phyloP scores from a whole-genome alignment of 371 early-diverging fungal genomes.

The Mucor sp. region DNA sequence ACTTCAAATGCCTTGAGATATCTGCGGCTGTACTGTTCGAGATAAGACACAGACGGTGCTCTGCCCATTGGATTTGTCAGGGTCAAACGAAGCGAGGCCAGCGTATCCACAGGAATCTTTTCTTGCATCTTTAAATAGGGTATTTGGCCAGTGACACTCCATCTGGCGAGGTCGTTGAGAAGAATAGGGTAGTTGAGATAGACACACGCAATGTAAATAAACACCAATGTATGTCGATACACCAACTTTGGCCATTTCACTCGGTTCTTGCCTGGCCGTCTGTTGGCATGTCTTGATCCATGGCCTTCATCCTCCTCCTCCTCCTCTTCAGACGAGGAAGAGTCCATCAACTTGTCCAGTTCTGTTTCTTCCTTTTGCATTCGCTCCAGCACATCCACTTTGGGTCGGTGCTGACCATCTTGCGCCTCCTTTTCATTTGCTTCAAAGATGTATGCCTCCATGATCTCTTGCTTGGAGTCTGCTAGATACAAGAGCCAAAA shows the following conservation, averaged over 20 bases:
- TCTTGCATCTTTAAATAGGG: slow-evolving; percentile 26
- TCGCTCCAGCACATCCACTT: background rate
- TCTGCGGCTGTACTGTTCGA: background rate
- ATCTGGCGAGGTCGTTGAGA: slow-evolving; percentile 25
- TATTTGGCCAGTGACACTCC: slow-evolving; percentile 22
- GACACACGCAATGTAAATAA: slow-evolving; percentile 34
- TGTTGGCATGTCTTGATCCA: background rate
- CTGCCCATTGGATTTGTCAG: background rate
- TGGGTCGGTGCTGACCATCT: background rate
- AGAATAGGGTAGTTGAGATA: slow-evolving; percentile 35
- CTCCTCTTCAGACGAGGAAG: background rate
- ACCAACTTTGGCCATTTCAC: slow-evolving; percentile 12
- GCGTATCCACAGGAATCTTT: slow-evolving; percentile 6
- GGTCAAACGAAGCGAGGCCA: background rate
- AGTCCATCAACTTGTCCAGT: background rate
- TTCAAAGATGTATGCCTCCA: slow-evolving; percentile 19
- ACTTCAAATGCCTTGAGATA: background rate
- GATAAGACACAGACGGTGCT: background rate
- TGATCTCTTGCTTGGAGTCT: slow-evolving; percentile 8
- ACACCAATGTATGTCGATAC: slow-evolving; percentile 11
- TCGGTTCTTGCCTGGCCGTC: background rate
- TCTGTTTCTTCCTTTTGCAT: slow-evolving; percentile 6
- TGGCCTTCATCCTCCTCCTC: background rate
- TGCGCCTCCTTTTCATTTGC: slow-evolving; percentile 7
- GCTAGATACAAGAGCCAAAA: slow-evolving; percentile 37